Base-by-base conservation (phyloP, 306 rosid species). In the Mimosa bimucronata region DNA sequence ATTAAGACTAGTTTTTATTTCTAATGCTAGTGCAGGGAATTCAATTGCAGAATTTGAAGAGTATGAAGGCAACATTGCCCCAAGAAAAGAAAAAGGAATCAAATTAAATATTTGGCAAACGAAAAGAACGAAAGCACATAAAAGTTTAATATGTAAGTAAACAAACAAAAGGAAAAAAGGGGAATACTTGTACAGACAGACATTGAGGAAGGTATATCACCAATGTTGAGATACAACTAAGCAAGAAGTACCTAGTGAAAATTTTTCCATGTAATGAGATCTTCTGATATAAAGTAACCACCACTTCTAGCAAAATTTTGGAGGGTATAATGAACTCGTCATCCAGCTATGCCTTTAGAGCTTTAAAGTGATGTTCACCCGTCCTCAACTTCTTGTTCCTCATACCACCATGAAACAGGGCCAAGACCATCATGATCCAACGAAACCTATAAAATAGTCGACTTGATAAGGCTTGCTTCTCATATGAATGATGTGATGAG, bases 361-460 rank as follows among this genome's bases (percentile, higher is more conserved):
- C 78, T 46, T 1, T 48, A 45, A 73, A 21, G 14, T 21, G 12
- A 29, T 11, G 46, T n/a, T 50, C 3, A 52, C 12, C 31, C 66
- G 46, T 74, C 67, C 78, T 74, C 78, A 74, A 74, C 3, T 28
- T 74, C 67, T 74, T 55, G 52, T 12, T 66, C 23, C n/a, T 74
- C 77, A 37, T 40, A 61, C 71, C 79, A 76, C 71, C 79, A 76
- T 11, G 79, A 60, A 40, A 76, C 79, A 61, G 79, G 71, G 42
- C 79, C 79, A 2, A 76, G 79, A 19, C 71, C 79, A 60, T 76
- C 79, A 28, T 60, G 79, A 76, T 76, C 71, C 50, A 74, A 37
- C 21, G 78, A 74, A 34, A 66, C 78, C 78, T 74, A 37, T 55
- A 37, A 34, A 74, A 55, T 55, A 55, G 48, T 52, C 66, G 37